These are phyloP conservation scores for Tricharina praecox DNA, from an alignment of 495 filamentous ascomycete species.

Conservation along the genomic window DNA sequence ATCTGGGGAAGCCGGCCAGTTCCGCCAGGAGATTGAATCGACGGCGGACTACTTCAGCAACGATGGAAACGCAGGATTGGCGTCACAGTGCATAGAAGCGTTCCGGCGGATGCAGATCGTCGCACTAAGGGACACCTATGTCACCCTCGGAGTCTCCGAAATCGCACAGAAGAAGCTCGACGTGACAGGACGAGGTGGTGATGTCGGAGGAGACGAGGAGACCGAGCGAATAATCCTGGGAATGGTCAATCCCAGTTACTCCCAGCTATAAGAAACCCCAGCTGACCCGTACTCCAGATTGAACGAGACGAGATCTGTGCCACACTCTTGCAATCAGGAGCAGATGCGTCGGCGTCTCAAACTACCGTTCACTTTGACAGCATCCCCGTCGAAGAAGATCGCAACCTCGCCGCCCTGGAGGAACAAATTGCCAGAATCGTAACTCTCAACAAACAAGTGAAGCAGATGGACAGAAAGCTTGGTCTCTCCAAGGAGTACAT, in stretches of 20 bases:
- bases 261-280: background rate
- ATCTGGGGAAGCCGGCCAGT: conserved; percentile 33
- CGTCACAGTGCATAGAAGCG: conserved; percentile 25
- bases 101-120: conserved; percentile 24
- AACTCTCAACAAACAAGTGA: conserved; percentile 22
- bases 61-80: conserved; percentile 25
- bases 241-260: conserved; percentile 15
- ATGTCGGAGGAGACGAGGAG: conserved; percentile 21
- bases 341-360: conserved; percentile 16
- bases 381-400: conserved; percentile 17
- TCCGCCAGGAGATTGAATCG: conserved; percentile 21
- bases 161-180: conserved; percentile 26
- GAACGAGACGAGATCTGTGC: conserved; percentile 26
- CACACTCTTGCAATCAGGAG: conserved; percentile 20
- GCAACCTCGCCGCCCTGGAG: conserved; percentile 22
- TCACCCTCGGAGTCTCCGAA: conserved; percentile 24
- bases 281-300: conserved; percentile 12
- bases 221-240: conserved; percentile 24
- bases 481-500: conserved; percentile 26
- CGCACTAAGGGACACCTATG: conserved; percentile 24
- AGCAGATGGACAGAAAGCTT: conserved; percentile 23
- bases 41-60: conserved; percentile 20
- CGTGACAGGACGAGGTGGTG: conserved; percentile 21
- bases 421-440: conserved; percentile 24
- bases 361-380: conserved; percentile 26